Evolutionary conservation across 148 eudicot genomes (phyloP).

Genomic region (Cornus suecica): DNA sequence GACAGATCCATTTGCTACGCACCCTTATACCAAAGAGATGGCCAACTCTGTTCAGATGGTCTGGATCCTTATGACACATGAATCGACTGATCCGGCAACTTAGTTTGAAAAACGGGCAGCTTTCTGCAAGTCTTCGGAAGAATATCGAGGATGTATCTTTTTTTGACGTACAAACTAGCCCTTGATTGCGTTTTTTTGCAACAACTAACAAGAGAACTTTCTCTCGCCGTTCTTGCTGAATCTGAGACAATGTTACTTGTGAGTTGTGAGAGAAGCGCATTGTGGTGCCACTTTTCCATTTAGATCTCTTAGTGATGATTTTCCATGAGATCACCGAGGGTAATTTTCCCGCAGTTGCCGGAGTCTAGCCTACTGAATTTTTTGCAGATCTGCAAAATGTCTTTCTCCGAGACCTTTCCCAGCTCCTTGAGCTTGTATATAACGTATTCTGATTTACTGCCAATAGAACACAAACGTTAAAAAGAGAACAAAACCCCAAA

Average conservation of each 20-base stretch:
- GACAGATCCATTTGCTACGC: too few species aligned
- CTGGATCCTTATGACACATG: too few species aligned
- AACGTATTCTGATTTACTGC: slow-evolving; percentile 93
- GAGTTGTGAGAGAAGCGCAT: not conserved
- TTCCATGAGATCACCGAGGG: slow-evolving; percentile 75
- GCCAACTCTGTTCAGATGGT: too few species aligned
- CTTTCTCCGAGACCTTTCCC: slow-evolving; percentile 88
- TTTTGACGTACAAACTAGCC: not conserved
- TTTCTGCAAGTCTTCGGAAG: too few species aligned
- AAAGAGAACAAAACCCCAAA: not conserved
- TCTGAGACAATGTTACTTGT: not conserved
- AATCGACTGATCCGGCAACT: too few species aligned
- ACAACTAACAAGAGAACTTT: not conserved
- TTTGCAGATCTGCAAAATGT: slow-evolving; percentile 63
- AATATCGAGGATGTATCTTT: too few species aligned
- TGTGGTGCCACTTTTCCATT: not conserved
- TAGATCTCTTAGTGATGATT: slow-evolving; percentile 28
- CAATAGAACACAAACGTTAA: slow-evolving; percentile 3
- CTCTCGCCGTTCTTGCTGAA: not conserved
- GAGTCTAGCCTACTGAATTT: slow-evolving; percentile 75
- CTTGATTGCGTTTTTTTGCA: not conserved
- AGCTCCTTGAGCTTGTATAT: slow-evolving; percentile 97
- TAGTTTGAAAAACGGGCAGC: too few species aligned
- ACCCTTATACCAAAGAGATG: too few species aligned
- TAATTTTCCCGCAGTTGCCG: slow-evolving; percentile 83